These are phyloP conservation scores for Moelleriella libera DNA, from an alignment of 2,329 filamentous ascomycete genomes.

Conservation along the genomic window DNA sequence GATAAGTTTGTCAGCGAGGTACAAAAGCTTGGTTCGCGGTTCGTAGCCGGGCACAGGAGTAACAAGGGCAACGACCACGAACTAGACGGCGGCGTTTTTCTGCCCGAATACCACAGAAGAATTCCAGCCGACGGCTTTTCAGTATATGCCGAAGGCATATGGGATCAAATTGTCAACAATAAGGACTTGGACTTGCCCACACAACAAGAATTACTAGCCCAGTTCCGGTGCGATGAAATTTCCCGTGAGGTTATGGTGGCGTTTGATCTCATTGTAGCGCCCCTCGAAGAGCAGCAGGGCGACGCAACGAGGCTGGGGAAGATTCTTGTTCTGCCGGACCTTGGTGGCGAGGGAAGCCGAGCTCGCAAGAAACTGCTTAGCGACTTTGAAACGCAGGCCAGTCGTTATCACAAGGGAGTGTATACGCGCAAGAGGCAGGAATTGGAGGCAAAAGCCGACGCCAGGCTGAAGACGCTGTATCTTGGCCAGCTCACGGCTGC, in stretches of 20 bases:
- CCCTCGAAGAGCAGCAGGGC: constrained; percentile 75
- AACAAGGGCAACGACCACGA: constrained; percentile 57
- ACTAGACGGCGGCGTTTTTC: constrained; percentile 66
- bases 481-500: constrained; percentile 76
- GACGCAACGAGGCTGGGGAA: constrained; percentile 61
- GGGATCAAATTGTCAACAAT: constrained; percentile 98
- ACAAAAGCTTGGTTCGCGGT: constrained; percentile 64
- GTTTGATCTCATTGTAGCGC: constrained; percentile 71
- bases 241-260: constrained; percentile 70
- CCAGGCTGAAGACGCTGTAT: constrained; percentile 77
- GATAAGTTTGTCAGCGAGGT: constrained; percentile 80
- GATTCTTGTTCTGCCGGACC: constrained; percentile 54
- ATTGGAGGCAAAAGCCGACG: constrained; percentile 74
- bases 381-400: constrained; percentile 81
- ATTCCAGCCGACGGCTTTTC: constrained; percentile 97
- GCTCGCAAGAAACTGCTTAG: constrained; percentile 62
- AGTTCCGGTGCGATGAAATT: constrained; percentile 97
- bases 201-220: constrained; percentile 89
- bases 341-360: constrained; percentile 59
- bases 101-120: constrained; percentile 87
- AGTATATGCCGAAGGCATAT: constrained; percentile 82
- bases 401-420: constrained; percentile 92
- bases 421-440: constrained; percentile 77
- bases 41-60: constrained; percentile 67
- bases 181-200: constrained; percentile 95